Evolutionary conservation across 352 stramenopile genomes (phyloP).

Genomic region (Phytopythium delawarense): DNA sequence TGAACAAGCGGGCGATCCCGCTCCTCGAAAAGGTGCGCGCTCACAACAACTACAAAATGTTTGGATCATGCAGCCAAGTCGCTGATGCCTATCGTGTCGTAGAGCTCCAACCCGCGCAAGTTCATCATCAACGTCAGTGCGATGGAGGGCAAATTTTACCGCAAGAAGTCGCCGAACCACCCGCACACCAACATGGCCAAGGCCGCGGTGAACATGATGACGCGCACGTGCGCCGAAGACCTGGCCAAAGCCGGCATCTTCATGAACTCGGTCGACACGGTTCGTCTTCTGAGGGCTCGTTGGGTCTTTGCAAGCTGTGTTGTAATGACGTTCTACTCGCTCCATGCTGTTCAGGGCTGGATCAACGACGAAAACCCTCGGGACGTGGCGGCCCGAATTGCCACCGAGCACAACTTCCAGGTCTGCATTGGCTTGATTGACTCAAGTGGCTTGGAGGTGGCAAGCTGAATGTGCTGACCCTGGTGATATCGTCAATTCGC

Average conservation of each 20-base stretch:
- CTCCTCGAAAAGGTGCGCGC: conserved; percentile 76
- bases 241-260: conserved; percentile 94
- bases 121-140: conserved; percentile 98
- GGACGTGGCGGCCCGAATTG: conserved; percentile 88
- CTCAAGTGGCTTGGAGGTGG: neutral
- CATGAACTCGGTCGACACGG: conserved; percentile 98
- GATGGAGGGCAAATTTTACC: conserved; percentile 98
- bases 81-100: conserved; percentile 92
- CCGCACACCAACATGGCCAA: conserved; percentile 95
- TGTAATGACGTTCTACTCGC: neutral
- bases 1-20: conserved; percentile 92
- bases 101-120: conserved; percentile 91
- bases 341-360: conserved; percentile 48
- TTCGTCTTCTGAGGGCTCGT: conserved; percentile 4
- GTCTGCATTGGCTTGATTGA: neutral
- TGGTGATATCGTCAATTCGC: neutral
- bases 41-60: neutral
- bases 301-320: neutral
- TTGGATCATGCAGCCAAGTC: conserved; percentile 11
- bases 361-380: conserved; percentile 98
- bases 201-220: conserved; percentile 94
- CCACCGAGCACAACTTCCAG: conserved; percentile 91
- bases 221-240: conserved; percentile 93
- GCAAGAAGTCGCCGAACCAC: conserved; percentile 96
- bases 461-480: neutral